Conservation (phyloP, 2,329 filamentous ascomycete species). For the Metarhizium guizhouense region DNA sequence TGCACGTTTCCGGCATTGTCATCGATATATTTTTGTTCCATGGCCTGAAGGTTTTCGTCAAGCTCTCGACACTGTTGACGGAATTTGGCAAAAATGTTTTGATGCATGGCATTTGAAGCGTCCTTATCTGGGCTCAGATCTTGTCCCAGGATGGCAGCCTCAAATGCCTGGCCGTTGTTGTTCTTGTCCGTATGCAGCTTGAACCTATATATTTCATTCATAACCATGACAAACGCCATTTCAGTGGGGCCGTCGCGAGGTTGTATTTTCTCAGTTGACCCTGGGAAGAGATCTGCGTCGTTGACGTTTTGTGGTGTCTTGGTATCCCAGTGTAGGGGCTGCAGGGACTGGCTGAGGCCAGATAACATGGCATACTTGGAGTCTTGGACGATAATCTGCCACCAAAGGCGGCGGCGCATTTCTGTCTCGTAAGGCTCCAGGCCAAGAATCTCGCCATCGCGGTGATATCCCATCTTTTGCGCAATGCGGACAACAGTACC, state of each 20-base stretch:
- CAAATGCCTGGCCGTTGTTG: conserved; percentile 35
- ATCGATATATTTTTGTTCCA: conserved; percentile 43
- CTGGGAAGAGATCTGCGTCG: conserved; percentile 48
- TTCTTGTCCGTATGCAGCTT: conserved; percentile 34
- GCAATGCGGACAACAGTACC: conserved; percentile 55
- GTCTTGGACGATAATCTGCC: conserved; percentile 52
- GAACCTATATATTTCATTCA: conserved; percentile 40
- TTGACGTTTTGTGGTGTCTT: conserved; percentile 48
- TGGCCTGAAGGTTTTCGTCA: conserved; percentile 31
- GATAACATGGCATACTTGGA: conserved; percentile 48
- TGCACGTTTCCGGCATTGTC: conserved; percentile 43
- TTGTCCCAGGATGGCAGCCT: conserved; percentile 39
- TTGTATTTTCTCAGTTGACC: conserved; percentile 40
- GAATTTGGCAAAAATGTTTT: conserved; percentile 28
- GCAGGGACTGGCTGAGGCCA: conserved; percentile 43
- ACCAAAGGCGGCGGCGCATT: conserved; percentile 60
- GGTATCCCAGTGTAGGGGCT: conserved; percentile 47
- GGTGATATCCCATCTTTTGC: conserved; percentile 58
- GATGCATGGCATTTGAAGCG: conserved; percentile 4
- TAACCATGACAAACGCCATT: conserved; percentile 48
- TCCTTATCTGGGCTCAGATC: conserved; percentile 23
- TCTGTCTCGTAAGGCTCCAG: conserved; percentile 56
- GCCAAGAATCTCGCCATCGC: conserved; percentile 47
- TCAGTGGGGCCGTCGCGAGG: conserved; percentile 49
- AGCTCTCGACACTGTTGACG: conserved; percentile 32